phyloP scores from a whole-genome alignment of 495 filamentous ascomycete species.

The Penicillium arizonense region DNA sequence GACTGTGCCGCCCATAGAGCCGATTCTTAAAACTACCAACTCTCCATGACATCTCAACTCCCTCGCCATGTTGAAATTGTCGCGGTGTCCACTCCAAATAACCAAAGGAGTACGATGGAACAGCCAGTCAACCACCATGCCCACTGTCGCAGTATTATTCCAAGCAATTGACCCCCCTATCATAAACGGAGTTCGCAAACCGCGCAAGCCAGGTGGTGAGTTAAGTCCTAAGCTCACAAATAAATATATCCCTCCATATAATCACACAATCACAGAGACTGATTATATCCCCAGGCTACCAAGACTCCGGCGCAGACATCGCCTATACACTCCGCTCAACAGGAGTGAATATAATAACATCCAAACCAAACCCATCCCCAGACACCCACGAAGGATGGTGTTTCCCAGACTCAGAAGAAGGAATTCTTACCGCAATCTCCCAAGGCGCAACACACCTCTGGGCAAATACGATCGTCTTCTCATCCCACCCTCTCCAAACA shows the following conservation, averaged over 20 bases:
- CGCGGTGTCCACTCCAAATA: conserved; percentile 1
- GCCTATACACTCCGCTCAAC: conserved; percentile 24
- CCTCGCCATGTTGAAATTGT: conserved; percentile 25
- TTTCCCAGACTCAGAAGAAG: conserved; percentile 38
- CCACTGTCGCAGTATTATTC: conserved; percentile 20
- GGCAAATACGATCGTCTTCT: conserved; percentile 40
- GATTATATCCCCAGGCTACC: conserved; percentile 25
- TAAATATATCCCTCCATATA: not conserved
- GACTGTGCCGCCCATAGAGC: too few species aligned
- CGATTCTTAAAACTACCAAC: not conserved
- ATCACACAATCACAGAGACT: not conserved
- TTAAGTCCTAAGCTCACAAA: not conserved
- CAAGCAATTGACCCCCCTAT: conserved; percentile 27
- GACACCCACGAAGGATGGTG: conserved; percentile 26
- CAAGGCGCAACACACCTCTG: conserved; percentile 37
- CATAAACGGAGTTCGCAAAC: conserved; percentile 23
- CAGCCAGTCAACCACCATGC: not conserved
- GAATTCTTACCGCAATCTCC: conserved; percentile 30
- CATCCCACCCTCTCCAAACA: conserved; percentile 34
- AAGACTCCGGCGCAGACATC: conserved; percentile 40
- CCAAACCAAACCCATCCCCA: conserved; percentile 10
- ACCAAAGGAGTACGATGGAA: not conserved
- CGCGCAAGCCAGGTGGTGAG: conserved; percentile 27
- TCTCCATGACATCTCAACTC: not conserved
- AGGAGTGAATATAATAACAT: conserved; percentile 23